Evolutionary conservation across 2,329 filamentous ascomycete species (phyloP), one percentile per base, ranked within the genome.

Genomic region (Fusarium circinatum): DNA sequence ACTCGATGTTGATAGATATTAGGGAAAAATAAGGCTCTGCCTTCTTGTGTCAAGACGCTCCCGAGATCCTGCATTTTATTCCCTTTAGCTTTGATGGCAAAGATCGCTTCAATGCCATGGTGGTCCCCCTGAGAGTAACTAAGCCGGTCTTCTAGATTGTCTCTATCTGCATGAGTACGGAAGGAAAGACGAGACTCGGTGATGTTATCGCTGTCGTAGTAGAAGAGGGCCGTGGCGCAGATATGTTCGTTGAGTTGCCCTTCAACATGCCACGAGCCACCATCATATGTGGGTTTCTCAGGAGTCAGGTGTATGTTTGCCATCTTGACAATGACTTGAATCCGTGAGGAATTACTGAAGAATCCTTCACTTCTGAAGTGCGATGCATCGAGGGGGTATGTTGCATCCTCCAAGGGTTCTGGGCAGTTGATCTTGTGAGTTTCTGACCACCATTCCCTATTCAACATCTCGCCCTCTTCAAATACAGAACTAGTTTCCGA

Each of bases 271-370:
- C 88, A 90, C 2, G 80, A 81, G 1, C 88, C 88, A 22, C 86
- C 86, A 0, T 81, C 79, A 71, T 89, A 92, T 0, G 75, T 76
- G 0, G 90, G 87, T 4, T 89, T 85, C n/a, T 89, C 86, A 0
- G 90, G 90, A 0, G 85, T 89, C 1, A 93, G 83, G 32, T 91
- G 84, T 49, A 92, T 89, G 52, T 87, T 89, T 17, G 88, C 85
- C 12, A 93, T 80, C 78, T 92, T 92, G 55, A 91, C 85, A 61
- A 92, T 89, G 48, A 93, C 83, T 69, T 93, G 91, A 0, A 92
- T 80, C 8, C 79, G 79, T 6, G 76, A 60, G 6, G 70, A 62
- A 20, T 70, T 73, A 5, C 78, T 45, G 48, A 81, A 80, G 70
- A 82, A 84, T 5, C 28, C 41, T 15, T 49, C 56, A 8, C 28